Percentiles rank a stretch among this genome's conserved stretches.
Evolutionary conservation across 495 filamentous ascomycete species (phyloP).

Genomic region (Penicillium desertorum): DNA sequence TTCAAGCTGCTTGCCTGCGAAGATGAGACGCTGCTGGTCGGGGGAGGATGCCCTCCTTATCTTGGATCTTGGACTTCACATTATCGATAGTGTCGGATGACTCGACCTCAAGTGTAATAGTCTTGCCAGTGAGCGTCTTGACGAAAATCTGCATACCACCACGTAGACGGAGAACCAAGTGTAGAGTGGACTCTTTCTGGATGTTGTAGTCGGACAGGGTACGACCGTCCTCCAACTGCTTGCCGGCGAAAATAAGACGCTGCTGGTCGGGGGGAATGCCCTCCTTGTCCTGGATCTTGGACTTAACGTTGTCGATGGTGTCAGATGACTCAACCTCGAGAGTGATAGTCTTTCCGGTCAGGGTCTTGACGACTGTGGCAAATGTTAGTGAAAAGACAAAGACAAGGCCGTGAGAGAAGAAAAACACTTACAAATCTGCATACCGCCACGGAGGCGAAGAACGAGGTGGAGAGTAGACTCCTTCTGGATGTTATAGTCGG

Average conservation of each 20-base stretch:
- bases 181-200: constrained; percentile 70
- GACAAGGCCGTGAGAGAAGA: background rate
- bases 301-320: constrained; percentile 94
- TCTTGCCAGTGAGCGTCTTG: constrained; percentile 72
- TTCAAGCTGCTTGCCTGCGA: constrained; percentile 94
- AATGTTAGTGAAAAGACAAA: constrained; percentile 24
- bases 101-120: constrained; percentile 70
- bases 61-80: constrained; percentile 97
- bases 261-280: constrained; percentile 78
- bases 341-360: constrained; percentile 98
- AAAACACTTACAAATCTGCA: constrained; percentile 84
- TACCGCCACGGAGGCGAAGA: constrained; percentile 95
- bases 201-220: constrained; percentile 74
- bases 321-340: constrained; percentile 95
- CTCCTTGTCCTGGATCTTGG: constrained; percentile 78
- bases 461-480: constrained; percentile 94
- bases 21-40: constrained; percentile 92
- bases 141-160: constrained; percentile 77
- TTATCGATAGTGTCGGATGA: constrained; percentile 96
- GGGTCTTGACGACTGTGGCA: constrained; percentile 70
- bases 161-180: constrained; percentile 68
- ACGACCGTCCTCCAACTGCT: constrained; percentile 70
- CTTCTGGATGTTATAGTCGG: constrained; percentile 99
- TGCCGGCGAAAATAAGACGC: constrained; percentile 70
- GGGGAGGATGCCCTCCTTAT: constrained; percentile 96